A percentile compares a stretch with the other conserved stretches of the same genome.
These are phyloP conservation scores for Asterionellopsis glacialis DNA, from an alignment of 108 stramenopile genomes.

Conservation along the genomic window DNA sequence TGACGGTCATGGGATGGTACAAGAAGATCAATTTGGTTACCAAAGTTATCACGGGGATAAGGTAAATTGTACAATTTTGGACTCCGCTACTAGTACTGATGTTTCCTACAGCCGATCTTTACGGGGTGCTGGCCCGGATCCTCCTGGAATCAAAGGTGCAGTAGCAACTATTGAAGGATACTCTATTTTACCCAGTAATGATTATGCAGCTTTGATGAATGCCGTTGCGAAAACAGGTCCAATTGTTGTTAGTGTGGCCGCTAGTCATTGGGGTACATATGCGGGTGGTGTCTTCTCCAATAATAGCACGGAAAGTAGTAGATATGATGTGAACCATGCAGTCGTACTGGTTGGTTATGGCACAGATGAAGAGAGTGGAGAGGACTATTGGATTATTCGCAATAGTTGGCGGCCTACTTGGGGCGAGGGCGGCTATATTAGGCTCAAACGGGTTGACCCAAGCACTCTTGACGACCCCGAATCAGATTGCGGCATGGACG, in stretches of 20 bases:
- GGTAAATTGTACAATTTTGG: slow-evolving; percentile 27
- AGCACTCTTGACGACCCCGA: slow-evolving; percentile 32
- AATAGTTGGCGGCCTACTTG: slow-evolving; percentile 83
- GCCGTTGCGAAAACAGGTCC: slow-evolving; percentile 80
- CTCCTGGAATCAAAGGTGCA: slow-evolving; percentile 25
- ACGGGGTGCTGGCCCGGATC: slow-evolving; percentile 1
- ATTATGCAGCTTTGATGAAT: slow-evolving; percentile 73
- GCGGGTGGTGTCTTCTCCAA: slow-evolving; percentile 45
- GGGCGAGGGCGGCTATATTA: slow-evolving; percentile 84
- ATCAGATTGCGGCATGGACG: slow-evolving; percentile 57
- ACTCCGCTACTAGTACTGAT: neutral
- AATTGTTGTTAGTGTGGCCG: slow-evolving; percentile 68
- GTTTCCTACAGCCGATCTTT: slow-evolving; percentile 3
- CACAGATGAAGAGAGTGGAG: slow-evolving; percentile 51
- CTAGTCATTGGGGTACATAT: slow-evolving; percentile 57
- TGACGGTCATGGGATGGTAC: slow-evolving; percentile 42
- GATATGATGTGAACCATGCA: slow-evolving; percentile 70
- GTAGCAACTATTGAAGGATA: slow-evolving; percentile 72
- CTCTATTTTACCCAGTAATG: slow-evolving; percentile 60
- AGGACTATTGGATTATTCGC: slow-evolving; percentile 77
- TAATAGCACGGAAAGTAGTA: neutral
- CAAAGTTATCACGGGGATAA: slow-evolving; percentile 40
- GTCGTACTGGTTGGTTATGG: slow-evolving; percentile 88
- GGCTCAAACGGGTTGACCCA: slow-evolving; percentile 60
- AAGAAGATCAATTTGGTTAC: slow-evolving; percentile 59